Conservation (phyloP, 2,329 filamentous ascomycete genomes). For the Ophiobolus disseminans region DNA sequence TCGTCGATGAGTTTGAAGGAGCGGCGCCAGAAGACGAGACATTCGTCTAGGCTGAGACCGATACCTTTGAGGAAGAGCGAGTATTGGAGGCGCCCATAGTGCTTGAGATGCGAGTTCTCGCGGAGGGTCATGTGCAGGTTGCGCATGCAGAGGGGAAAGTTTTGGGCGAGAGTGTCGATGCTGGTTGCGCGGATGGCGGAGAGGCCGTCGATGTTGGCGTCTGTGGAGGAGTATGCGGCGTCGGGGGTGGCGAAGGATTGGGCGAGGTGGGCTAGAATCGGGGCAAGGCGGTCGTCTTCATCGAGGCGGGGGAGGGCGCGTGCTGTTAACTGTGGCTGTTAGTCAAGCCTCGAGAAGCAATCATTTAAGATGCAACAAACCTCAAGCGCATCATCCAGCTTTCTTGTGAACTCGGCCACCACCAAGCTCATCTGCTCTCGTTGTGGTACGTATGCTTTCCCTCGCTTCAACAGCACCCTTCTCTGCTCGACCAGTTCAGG, state of each 20-base stretch:
- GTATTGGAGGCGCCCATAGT: conserved; percentile 92
- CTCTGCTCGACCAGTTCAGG: conserved; percentile 83
- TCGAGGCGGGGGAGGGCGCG: conserved; percentile 89
- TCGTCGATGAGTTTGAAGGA: conserved; percentile 87
- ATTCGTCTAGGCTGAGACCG: conserved; percentile 89
- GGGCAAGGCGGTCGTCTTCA: conserved; percentile 88
- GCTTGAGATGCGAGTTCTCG: conserved; percentile 89
- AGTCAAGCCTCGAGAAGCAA: not conserved
- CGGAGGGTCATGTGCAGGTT: conserved; percentile 86
- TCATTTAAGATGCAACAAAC: conserved; percentile 53
- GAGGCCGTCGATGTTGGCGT: conserved; percentile 78
- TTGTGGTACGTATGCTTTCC: conserved; percentile 90
- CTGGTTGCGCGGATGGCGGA: conserved; percentile 66
- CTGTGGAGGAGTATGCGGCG: conserved; percentile 74
- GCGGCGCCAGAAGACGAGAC: conserved; percentile 87
- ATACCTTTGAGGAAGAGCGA: conserved; percentile 96
- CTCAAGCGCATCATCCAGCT: conserved; percentile 83
- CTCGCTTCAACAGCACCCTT: conserved; percentile 75
- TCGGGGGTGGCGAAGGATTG: conserved; percentile 96
- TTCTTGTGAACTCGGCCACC: conserved; percentile 80
- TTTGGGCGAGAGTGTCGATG: conserved; percentile 75
- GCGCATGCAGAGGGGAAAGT: conserved; percentile 94
- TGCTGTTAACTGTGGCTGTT: conserved; percentile 72
- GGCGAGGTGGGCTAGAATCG: conserved; percentile 81
- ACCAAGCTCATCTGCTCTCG: conserved; percentile 90